Evolutionary conservation across 768 basidiomycete species (phyloP), one percentile per base, ranked within the genome.

Genomic region (Exidia glandulosa): DNA sequence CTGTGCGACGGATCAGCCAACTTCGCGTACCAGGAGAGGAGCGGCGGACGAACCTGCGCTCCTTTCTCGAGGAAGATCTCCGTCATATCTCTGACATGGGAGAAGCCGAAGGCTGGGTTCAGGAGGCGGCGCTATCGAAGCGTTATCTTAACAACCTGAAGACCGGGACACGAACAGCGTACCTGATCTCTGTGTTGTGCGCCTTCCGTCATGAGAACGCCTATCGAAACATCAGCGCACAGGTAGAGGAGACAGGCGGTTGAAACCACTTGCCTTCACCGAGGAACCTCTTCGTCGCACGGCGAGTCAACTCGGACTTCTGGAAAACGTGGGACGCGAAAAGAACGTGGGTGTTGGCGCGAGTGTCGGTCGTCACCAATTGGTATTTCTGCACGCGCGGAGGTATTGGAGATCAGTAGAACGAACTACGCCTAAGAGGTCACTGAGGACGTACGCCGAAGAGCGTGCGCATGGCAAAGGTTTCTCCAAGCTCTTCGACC

Each of bases 71-170:
- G 36, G 36, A 19, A 37, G 36, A 37, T 19, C 12, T 78, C 75
- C 3, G 82, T 82, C 19, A 86, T 65, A 37, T 79, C 80, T 2
- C 84, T 73, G 41, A 86, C 76, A 63, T 85, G 84, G 1, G 76
- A 69, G 2, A 76, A 75, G 1, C 85, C 83, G 63, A 88, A 88
- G 0, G 84, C 84, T 14, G 85, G 85, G 63, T 86, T 87, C 85
- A 54, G 5, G 27, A 54, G 14, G 25, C 50, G 23, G 25, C 50
- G 50, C 50, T 54, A 23, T 13, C 19, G 23, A 45, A 45, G 34
- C 7, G 34, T 16, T 7, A 16, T 25, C 12, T 45, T 6, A 45
- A 23, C 6, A 23, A 45, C 6, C 41, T 19, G 10, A 19, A 45
- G 16, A 45, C 6, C 6, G 19, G 5, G 12, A 12, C 5, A 6